A percentile compares a stretch with the other conserved stretches of the same genome.
phyloP scores from a whole-genome alignment of 805 yeast genomes.

The Starmerella bacillaris region DNA sequence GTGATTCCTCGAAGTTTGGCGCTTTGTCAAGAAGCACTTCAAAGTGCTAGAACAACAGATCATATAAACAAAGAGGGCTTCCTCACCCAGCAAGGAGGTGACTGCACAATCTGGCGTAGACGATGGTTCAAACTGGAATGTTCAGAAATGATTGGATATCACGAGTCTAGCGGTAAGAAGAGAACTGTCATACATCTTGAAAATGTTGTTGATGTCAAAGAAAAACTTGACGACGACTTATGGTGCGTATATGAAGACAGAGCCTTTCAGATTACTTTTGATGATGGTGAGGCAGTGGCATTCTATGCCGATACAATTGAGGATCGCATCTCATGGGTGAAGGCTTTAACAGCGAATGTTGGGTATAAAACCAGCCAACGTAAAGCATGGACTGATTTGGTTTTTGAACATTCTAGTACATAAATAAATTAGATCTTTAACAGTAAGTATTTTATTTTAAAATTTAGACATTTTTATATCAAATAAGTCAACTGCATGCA shows the following conservation, averaged over 20 bases:
- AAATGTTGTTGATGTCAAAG: slow-evolving; percentile 40
- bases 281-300: slow-evolving; percentile 64
- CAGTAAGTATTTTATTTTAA: neutral
- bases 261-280: slow-evolving; percentile 56
- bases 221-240: slow-evolving; percentile 22
- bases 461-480: no score
- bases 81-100: slow-evolving; percentile 85
- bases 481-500: no score
- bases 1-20: slow-evolving; percentile 41
- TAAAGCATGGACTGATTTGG: slow-evolving; percentile 18
- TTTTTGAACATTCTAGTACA: slow-evolving; percentile 8
- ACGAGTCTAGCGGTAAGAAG: slow-evolving; percentile 51
- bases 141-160: slow-evolving; percentile 53
- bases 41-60: slow-evolving; percentile 20
- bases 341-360: slow-evolving; percentile 37
- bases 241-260: slow-evolving; percentile 64
- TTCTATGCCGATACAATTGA: slow-evolving; percentile 63
- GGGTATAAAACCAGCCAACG: slow-evolving; percentile 16
- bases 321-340: slow-evolving; percentile 51
- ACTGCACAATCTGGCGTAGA: slow-evolving; percentile 55
- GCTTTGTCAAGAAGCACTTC: slow-evolving; percentile 21
- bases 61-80: slow-evolving; percentile 39
- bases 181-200: slow-evolving; percentile 58
- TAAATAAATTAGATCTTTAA: neutral
- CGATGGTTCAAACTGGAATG: slow-evolving; percentile 60